Evolutionary conservation across 148 eudicot species (phyloP).

Genomic region (Rhododendron molle): DNA sequence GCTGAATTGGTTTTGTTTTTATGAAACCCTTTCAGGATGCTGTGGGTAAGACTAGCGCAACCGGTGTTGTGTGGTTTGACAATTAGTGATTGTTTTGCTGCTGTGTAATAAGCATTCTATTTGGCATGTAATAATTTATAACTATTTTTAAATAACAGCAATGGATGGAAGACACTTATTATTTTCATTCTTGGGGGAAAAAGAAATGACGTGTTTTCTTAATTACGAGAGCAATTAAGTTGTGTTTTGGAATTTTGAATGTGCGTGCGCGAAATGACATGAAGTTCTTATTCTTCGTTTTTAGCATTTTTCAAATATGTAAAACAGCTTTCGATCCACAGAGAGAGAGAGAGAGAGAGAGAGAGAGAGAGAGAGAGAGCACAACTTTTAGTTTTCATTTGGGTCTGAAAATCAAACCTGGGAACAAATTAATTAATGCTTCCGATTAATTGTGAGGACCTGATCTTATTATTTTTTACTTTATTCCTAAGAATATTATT

Average conservation of each 20-base stretch:
- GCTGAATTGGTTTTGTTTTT: no score
- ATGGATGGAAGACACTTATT: no score
- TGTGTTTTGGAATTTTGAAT: background rate
- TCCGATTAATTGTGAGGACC: background rate
- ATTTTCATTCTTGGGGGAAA: no score
- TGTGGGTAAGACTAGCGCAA: no score
- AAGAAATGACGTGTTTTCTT: background rate
- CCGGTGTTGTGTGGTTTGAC: no score
- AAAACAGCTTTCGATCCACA: background rate
- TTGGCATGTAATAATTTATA: no score
- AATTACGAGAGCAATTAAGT: background rate
- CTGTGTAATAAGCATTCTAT: no score
- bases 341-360: background rate
- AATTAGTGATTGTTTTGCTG: no score
- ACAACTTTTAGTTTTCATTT: background rate
- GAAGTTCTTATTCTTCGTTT: no score
- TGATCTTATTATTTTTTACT: background rate
- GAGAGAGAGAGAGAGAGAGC: no score
- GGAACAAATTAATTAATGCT: background rate
- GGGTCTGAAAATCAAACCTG: background rate
- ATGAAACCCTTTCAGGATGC: no score
- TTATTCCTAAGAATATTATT: background rate
- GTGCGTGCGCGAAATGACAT: background rate
- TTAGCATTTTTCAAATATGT: background rate
- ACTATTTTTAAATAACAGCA: no score